Evolutionary conservation across 192 early-diverging fungal species (phyloP).

Genomic region (Obelidium mucronatum): DNA sequence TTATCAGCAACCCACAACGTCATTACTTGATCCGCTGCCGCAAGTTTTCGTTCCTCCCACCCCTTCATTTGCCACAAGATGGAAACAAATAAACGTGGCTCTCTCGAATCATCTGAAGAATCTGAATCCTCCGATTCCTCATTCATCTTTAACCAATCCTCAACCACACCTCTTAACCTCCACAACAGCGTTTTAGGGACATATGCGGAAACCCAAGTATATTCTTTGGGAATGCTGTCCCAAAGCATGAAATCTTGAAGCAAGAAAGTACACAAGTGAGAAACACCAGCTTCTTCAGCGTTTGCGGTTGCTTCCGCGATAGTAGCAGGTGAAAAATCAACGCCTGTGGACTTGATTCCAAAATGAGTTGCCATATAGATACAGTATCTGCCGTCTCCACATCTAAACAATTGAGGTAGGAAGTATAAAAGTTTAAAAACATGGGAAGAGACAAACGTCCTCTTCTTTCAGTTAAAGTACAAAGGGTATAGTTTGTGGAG

Average conservation of each 20-base stretch:
- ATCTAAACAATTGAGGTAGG: not conserved
- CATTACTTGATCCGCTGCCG: not conserved
- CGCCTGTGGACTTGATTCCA: slow-evolving; percentile 7
- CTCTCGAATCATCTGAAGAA: not conserved
- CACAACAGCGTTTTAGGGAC: not conserved
- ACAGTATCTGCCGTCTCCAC: slow-evolving; percentile 7
- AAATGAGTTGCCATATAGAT: slow-evolving; percentile 8
- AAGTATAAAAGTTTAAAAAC: not conserved
- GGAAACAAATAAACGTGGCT: slow-evolving; percentile 6
- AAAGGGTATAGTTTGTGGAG: not conserved
- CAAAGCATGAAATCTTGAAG: slow-evolving; percentile 12
- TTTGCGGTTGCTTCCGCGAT: not conserved
- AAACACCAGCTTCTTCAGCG: slow-evolving; percentile 2
- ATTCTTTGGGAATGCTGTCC: slow-evolving; percentile 17
- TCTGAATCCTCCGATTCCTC: not conserved
- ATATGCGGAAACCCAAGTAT: slow-evolving; percentile 20
- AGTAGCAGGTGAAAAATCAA: slow-evolving; percentile 11
- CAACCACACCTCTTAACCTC: not conserved
- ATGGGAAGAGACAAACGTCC: not conserved
- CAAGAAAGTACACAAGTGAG: slow-evolving; percentile 5
- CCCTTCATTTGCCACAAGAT: slow-evolving; percentile 19
- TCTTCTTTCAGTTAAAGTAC: not conserved
- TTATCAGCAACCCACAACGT: slow-evolving; percentile 7
- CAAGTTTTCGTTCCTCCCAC: slow-evolving; percentile 6
- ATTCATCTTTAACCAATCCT: not conserved